These are phyloP conservation scores for Castanea mollissima DNA, from an alignment of 306 rosid species.

Conservation along the genomic window DNA sequence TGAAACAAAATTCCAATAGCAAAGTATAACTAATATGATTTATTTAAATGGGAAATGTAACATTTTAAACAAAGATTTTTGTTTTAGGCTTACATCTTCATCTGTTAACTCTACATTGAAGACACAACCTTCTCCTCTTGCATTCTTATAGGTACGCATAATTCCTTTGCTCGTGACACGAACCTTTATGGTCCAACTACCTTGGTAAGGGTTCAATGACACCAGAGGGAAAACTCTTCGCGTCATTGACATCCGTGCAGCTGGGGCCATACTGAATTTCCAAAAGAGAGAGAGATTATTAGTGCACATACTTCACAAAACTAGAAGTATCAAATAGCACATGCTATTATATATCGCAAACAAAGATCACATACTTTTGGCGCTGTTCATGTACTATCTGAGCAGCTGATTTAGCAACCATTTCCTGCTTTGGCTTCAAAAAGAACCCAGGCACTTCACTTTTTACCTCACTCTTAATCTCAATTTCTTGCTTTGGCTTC, in stretches of 20 bases:
- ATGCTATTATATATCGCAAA: neutral
- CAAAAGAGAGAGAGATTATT: neutral
- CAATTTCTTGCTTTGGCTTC: slow-evolving; percentile 43
- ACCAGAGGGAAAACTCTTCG: slow-evolving; percentile 88
- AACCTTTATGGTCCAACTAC: slow-evolving; percentile 87
- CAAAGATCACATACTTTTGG: slow-evolving; percentile 51
- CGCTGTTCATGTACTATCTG: slow-evolving; percentile 84
- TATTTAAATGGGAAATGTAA: neutral
- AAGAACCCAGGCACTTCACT: slow-evolving; percentile 43
- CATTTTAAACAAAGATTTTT: neutral
- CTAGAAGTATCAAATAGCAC: neutral
- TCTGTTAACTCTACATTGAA: slow-evolving; percentile 94
- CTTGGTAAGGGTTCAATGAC: slow-evolving; percentile 89
- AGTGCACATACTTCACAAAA: neutral
- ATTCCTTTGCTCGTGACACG: slow-evolving; percentile 86
- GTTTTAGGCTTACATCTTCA: slow-evolving; percentile 65
- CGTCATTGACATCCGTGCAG: slow-evolving; percentile 86
- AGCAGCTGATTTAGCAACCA: slow-evolving; percentile 73
- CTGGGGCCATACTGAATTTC: slow-evolving; percentile 58
- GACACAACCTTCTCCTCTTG: slow-evolving; percentile 92
- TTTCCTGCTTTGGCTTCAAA: slow-evolving; percentile 69
- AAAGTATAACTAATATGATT: no score
- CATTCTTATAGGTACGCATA: slow-evolving; percentile 80
- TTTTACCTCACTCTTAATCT: slow-evolving; percentile 27
- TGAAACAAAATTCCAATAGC: slow-evolving; percentile 11